phyloP scores from a whole-genome alignment of 306 rosid species.

The Quercus berberidifolia region DNA sequence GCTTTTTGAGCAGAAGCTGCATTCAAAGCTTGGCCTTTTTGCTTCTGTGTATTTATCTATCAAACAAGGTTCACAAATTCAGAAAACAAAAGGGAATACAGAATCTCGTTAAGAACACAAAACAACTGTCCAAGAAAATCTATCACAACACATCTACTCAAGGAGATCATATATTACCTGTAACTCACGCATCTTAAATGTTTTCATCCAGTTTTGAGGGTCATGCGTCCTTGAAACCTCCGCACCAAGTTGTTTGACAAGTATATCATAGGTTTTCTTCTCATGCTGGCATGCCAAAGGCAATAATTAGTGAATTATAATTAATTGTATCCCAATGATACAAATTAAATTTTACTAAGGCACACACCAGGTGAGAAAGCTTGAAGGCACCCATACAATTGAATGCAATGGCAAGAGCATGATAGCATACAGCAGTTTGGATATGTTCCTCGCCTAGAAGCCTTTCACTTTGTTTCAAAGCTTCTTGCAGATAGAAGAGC shows the following conservation, averaged over 20 bases:
- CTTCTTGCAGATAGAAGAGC: conserved; percentile 99
- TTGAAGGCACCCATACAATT: conserved; percentile 98
- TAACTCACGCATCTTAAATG: conserved; percentile 88
- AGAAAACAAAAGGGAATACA: background rate
- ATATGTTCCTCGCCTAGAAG: conserved; percentile 98
- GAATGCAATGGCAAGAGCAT: conserved; percentile 94
- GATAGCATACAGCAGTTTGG: conserved; percentile 98
- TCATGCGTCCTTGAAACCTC: conserved; percentile 95
- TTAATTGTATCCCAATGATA: background rate
- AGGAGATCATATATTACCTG: conserved; percentile 43
- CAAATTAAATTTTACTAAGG: background rate
- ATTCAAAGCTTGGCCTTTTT: conserved; percentile 84
- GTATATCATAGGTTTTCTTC: conserved; percentile 88
- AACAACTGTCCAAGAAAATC: background rate
- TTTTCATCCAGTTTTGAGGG: conserved; percentile 95
- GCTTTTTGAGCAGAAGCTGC: conserved; percentile 88
- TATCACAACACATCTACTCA: background rate
- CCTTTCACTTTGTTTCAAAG: conserved; percentile 88
- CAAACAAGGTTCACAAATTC: conserved; percentile 3
- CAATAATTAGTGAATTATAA: conserved; percentile 12
- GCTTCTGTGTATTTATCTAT: conserved; percentile 89
- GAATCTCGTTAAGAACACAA: too few relatives aligned
- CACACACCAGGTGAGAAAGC: conserved; percentile 84
- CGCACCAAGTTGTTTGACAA: conserved; percentile 95
- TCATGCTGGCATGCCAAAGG: conserved; percentile 64